These are phyloP conservation scores for Pseudonitzschia pungens DNA, from an alignment of 108 stramenopile species.

Conservation along the genomic window DNA sequence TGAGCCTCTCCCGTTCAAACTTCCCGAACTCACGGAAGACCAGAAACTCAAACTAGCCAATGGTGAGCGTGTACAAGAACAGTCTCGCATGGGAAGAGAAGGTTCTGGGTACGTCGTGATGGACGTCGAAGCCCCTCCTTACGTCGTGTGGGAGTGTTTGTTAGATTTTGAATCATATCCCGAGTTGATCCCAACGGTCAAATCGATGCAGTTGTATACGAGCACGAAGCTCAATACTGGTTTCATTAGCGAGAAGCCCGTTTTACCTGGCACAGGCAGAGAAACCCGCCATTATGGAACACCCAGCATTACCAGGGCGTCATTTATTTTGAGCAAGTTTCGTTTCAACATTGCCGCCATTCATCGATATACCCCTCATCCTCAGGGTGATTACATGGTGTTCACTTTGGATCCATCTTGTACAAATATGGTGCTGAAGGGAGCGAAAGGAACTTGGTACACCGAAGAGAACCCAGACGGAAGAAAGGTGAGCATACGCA, in stretches of 20 bases:
- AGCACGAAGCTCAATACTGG: conserved; percentile 67
- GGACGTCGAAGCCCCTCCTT: conserved; percentile 77
- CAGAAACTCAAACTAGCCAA: conserved; percentile 44
- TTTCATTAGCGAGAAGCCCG: conserved; percentile 65
- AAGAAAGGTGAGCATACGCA: conserved; percentile 34
- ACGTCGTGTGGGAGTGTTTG: conserved; percentile 83
- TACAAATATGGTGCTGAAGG: conserved; percentile 76
- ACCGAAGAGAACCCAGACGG: conserved; percentile 77
- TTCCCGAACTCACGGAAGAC: conserved; percentile 54
- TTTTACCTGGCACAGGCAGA: conserved; percentile 59
- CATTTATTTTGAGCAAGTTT: conserved; percentile 78
- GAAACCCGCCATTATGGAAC: conserved; percentile 73
- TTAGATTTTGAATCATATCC: conserved; percentile 88
- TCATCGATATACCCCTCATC: conserved; percentile 82
- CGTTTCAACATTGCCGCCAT: conserved; percentile 86
- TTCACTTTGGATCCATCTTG: conserved; percentile 82
- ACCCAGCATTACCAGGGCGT: conserved; percentile 76
- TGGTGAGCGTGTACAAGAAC: conserved; percentile 80
- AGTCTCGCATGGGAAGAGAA: conserved; percentile 83
- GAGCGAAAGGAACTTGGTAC: conserved; percentile 89
- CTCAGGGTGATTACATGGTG: conserved; percentile 83
- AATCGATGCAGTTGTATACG: conserved; percentile 79
- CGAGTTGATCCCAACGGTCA: conserved; percentile 77
- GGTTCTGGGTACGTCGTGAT: conserved; percentile 84
- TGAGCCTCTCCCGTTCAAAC: conserved; percentile 70